Evolutionary conservation across 345 rosid species (phyloP).

Genomic region (Anastatica hierochuntica): DNA sequence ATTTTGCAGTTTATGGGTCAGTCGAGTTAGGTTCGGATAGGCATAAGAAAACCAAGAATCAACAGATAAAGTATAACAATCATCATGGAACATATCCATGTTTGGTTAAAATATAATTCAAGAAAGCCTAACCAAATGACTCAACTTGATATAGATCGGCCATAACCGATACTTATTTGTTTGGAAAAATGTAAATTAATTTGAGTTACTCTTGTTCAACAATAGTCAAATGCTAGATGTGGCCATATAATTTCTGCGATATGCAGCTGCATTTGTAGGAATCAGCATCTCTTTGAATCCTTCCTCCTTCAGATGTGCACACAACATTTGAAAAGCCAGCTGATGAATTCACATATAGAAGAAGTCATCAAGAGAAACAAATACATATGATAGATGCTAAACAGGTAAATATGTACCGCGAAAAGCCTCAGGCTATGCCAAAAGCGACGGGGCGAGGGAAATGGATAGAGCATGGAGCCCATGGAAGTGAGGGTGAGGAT

Average conservation of each 20-base stretch:
- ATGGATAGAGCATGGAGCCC: constrained; percentile 24
- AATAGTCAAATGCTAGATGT: background rate
- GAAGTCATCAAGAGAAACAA: too few species aligned
- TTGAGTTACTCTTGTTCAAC: too few species aligned
- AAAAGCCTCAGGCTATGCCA: constrained; percentile 26
- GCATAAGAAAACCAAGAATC: too few species aligned
- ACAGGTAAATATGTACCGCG: constrained; percentile 1
- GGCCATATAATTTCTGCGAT: constrained; percentile 13
- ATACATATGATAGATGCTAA: background rate
- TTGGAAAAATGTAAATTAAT: too few species aligned
- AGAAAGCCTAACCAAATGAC: too few species aligned
- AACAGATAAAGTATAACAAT: too few species aligned
- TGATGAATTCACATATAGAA: constrained; percentile 4
- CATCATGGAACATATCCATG: too few species aligned
- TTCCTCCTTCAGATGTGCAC: constrained; percentile 33
- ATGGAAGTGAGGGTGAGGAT: constrained; percentile 24
- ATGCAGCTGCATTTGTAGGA: constrained; percentile 19
- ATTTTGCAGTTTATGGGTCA: background rate
- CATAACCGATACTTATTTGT: too few species aligned
- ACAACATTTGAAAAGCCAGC: constrained; percentile 33
- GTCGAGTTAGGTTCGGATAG: too few species aligned
- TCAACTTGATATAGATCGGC: too few species aligned
- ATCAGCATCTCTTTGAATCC: constrained; percentile 39
- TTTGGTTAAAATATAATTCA: too few species aligned
- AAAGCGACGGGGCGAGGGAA: constrained; percentile 29